Conservation (phyloP, 192 early-diverging fungal species). For the Diversispora epigaea region DNA sequence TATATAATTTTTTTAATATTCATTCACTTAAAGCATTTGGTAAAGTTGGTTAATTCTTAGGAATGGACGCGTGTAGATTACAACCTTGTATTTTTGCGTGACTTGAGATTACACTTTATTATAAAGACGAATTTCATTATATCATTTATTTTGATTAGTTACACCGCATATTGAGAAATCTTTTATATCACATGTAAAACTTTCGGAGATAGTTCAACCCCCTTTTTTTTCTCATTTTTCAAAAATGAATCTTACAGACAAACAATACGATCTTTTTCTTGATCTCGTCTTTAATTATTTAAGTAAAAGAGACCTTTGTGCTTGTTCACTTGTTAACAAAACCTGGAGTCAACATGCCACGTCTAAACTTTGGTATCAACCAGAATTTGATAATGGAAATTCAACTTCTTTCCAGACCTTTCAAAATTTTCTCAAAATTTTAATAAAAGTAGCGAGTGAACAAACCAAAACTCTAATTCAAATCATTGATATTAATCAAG, state of each 20-base stretch:
- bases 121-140: too few species aligned
- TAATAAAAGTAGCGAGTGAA: neutral
- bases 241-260: neutral
- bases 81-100: too few species aligned
- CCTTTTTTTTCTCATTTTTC: neutral
- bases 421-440: neutral
- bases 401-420: neutral
- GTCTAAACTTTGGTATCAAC: neutral
- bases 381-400: neutral
- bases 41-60: too few species aligned
- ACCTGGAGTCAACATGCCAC: neutral
- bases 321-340: slow-evolving; percentile 4
- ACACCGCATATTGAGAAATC: too few species aligned
- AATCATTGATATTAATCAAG: slow-evolving; percentile 1
- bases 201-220: too few species aligned
- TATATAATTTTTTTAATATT: too few species aligned
- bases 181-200: too few species aligned
- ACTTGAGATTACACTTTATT: too few species aligned
- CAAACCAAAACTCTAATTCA: neutral
- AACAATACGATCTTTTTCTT: neutral
- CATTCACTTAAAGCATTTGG: too few species aligned
- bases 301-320: neutral
- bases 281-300: neutral
- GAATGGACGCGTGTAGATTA: too few species aligned
- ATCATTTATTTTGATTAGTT: too few species aligned